A percentile compares a stretch with the other conserved stretches of the same genome.
Evolutionary conservation across 1,284 basidiomycete genomes (phyloP).

Genomic region (Taiwanofungus camphoratus): DNA sequence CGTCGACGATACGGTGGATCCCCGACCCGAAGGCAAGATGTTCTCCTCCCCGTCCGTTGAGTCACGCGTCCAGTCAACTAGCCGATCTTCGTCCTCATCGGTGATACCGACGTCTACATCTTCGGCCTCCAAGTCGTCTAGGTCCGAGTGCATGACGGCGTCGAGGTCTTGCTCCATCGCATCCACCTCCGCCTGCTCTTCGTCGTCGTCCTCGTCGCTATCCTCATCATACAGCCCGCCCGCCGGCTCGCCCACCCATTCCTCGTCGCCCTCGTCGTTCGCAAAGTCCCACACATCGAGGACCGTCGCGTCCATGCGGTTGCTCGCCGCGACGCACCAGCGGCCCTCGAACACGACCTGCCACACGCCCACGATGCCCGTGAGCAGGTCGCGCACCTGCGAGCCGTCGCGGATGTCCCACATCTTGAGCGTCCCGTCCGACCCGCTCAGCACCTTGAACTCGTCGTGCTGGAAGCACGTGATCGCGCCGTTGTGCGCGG

Average conservation of each 20-base stretch:
- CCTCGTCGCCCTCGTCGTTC: slow-evolving; percentile 53
- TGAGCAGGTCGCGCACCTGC: slow-evolving; percentile 80
- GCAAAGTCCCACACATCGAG: slow-evolving; percentile 88
- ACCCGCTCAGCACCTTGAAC: slow-evolving; percentile 90
- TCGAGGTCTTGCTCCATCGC: slow-evolving; percentile 61
- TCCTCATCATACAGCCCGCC: slow-evolving; percentile 36
- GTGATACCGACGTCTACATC: slow-evolving; percentile 29
- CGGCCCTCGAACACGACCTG: slow-evolving; percentile 91
- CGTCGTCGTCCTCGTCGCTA: slow-evolving; percentile 45
- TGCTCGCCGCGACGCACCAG: slow-evolving; percentile 90
- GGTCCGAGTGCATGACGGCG: slow-evolving; percentile 38
- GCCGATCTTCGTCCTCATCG: slow-evolving; percentile 25
- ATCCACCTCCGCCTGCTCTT: slow-evolving; percentile 42
- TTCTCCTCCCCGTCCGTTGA: slow-evolving; percentile 6
- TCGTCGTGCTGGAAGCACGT: slow-evolving; percentile 98
- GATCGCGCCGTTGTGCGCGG: slow-evolving; percentile 89
- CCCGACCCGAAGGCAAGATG: neutral
- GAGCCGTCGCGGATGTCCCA: slow-evolving; percentile 89
- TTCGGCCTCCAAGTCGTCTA: slow-evolving; percentile 41
- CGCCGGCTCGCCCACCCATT: slow-evolving; percentile 29
- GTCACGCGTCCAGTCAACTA: slow-evolving; percentile 19
- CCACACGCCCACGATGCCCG: slow-evolving; percentile 90
- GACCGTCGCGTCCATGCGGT: slow-evolving; percentile 72
- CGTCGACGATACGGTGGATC: slow-evolving; percentile 5
- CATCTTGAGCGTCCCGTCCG: slow-evolving; percentile 94